These are phyloP conservation scores for Penicillium sumatraense DNA, from an alignment of 2,329 filamentous ascomycete species.

Conservation along the genomic window DNA sequence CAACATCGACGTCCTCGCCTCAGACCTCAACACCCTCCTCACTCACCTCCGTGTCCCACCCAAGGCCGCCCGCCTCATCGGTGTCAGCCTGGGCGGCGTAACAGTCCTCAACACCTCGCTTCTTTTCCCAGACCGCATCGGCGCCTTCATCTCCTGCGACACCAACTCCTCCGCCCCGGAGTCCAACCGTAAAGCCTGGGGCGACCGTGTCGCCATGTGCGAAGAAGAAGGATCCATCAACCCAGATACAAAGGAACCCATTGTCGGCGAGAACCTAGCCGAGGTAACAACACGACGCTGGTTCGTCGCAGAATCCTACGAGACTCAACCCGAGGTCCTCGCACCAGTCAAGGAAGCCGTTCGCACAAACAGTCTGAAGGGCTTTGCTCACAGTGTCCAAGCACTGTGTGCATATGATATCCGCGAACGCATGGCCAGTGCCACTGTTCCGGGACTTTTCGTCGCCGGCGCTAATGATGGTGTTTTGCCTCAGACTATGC, in stretches of 20 bases:
- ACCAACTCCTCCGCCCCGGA: conserved; percentile 75
- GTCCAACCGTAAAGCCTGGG: conserved; percentile 79
- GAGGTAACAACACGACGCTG: conserved; percentile 74
- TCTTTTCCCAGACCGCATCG: conserved; percentile 63
- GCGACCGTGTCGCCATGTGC: conserved; percentile 71
- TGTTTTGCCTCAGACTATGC: conserved; percentile 78
- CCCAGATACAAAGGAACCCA: conserved; percentile 49
- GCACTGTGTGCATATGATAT: conserved; percentile 58
- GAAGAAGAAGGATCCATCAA: conserved; percentile 56
- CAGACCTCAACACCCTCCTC: conserved; percentile 70
- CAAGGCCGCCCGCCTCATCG: conserved; percentile 69
- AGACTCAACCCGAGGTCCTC: conserved; percentile 54
- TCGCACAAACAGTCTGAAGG: conserved; percentile 68
- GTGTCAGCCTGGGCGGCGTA: conserved; percentile 81
- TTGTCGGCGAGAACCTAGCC: conserved; percentile 69
- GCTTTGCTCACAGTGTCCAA: conserved; percentile 82
- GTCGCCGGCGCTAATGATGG: conserved; percentile 76
- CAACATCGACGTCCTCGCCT: conserved; percentile 68
- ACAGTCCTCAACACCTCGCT: conserved; percentile 76
- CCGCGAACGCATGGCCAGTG: conserved; percentile 45
- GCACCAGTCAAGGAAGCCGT: conserved; percentile 71
- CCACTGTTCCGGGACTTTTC: conserved; percentile 58
- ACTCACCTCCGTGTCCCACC: conserved; percentile 68
- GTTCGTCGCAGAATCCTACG: conserved; percentile 69
- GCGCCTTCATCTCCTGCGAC: conserved; percentile 73